Evolutionary conservation across 176 grass and related monocot genomes (phyloP), one percentile per base, ranked within the genome.

Genomic region (Dendrocalamus sinicus): DNA sequence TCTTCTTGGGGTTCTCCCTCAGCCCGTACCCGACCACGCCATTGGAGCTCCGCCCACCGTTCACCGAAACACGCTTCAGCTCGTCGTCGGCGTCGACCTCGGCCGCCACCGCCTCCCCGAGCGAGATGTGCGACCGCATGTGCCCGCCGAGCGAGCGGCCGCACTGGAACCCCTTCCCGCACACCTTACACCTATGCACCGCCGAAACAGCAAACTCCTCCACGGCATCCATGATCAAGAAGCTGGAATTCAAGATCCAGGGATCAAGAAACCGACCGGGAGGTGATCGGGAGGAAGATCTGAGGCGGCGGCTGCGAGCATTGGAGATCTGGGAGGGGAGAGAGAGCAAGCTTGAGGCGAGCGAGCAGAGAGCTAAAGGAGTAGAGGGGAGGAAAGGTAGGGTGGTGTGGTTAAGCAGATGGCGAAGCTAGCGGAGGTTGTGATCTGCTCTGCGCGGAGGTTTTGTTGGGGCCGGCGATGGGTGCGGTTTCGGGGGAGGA

Each of bases 1-100:
- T 95, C 93, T 92, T 95, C 86, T 88, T 92, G 65, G 93, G 90
- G 28, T 95, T 95, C 93, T 92, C 83, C 80, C 93, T 73, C 15
- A 95, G 80, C 30, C 88, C 90, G 65, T 95, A 95, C 46, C 79
- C 84, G 17, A 82, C 55, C 72, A 59, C 75, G 53, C 76, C 85
- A 26, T 47, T 63, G 70, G 51, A 63, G 75, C 6, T 52, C 12
- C 85, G 68, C 0, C 51, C 89, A 19, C 68, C 80, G n/a, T 72
- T 39, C 20, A 40, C 10, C 11, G 73, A 51, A 12, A 24, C 48
- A 22, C 69, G 81, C 51, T 3, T 75, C 17, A 86, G 35, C 41
- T 84, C 74, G 28, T 79, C 68, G 47, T 44, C 68, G 39, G 39
- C 79, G 19, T 55, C 32, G 41, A 12, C 23, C 48, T 76, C 73